Evolutionary conservation across 441 rosid species (phyloP).

Genomic region (Croton laevigatus): DNA sequence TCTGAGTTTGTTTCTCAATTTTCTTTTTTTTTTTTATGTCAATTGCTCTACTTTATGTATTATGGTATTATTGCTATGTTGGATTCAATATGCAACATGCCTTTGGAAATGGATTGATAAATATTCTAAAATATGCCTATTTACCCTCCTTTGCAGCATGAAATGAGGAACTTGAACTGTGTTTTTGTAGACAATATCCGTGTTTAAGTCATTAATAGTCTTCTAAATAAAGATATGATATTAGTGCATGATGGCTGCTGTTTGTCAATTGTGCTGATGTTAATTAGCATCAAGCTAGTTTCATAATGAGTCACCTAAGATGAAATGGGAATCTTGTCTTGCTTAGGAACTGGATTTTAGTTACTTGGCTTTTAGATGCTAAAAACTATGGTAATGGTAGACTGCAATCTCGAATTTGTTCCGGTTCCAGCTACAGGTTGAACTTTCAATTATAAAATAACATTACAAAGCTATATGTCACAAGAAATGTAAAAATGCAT

Average conservation of each 20-base stretch:
- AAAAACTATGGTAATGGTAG: background rate
- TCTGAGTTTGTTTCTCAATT: conserved; percentile 52
- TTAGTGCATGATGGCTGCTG: background rate
- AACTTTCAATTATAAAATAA: background rate
- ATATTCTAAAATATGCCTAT: too few species aligned
- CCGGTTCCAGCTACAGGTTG: background rate
- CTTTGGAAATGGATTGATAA: too few species aligned
- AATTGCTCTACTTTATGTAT: background rate
- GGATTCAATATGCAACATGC: background rate
- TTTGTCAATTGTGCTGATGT: background rate
- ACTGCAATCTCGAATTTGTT: background rate
- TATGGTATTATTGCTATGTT: too few species aligned
- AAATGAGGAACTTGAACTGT: background rate
- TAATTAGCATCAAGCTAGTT: background rate
- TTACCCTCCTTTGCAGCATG: too few species aligned
- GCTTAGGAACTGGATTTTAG: background rate
- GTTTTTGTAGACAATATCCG: too few species aligned
- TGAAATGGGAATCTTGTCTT: background rate
- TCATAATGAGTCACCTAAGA: background rate
- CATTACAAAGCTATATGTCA: too few species aligned
- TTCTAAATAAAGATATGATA: background rate
- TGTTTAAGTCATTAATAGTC: background rate
- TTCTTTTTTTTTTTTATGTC: background rate
- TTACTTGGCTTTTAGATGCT: too few species aligned
- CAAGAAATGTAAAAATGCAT: too few species aligned